Conservation (phyloP, 495 filamentous ascomycete species). For the Acidomyces sp. region DNA sequence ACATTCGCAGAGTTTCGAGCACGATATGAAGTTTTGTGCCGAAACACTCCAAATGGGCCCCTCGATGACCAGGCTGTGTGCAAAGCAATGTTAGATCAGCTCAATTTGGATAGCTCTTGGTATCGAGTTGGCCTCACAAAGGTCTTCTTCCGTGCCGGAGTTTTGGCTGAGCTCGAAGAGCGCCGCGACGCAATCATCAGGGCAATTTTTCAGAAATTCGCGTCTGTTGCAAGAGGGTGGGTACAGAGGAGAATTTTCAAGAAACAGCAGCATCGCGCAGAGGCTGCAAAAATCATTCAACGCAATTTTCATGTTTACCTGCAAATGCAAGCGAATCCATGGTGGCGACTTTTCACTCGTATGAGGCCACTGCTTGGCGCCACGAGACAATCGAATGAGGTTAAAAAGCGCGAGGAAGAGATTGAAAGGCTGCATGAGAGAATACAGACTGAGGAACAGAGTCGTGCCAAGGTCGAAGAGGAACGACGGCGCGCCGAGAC, state of each 20-base stretch:
- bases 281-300: slow-evolving; percentile 90
- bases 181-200: slow-evolving; percentile 82
- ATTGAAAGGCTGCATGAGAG: slow-evolving; percentile 74
- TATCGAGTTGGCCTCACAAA: slow-evolving; percentile 95
- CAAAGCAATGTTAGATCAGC: slow-evolving; percentile 76
- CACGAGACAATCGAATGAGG: slow-evolving; percentile 76
- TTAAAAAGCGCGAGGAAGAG: slow-evolving; percentile 86
- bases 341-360: slow-evolving; percentile 90
- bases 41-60: slow-evolving; percentile 77
- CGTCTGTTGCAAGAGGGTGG: slow-evolving; percentile 81
- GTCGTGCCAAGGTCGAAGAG: slow-evolving; percentile 74
- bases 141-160: slow-evolving; percentile 94
- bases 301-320: slow-evolving; percentile 82
- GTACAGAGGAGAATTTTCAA: slow-evolving; percentile 73
- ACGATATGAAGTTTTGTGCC: slow-evolving; percentile 92
- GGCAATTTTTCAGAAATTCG: slow-evolving; percentile 87
- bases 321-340: slow-evolving; percentile 77
- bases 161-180: slow-evolving; percentile 93
- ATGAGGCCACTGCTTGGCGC: slow-evolving; percentile 93
- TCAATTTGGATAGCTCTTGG: slow-evolving; percentile 67
- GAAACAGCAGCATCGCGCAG: slow-evolving; percentile 85
- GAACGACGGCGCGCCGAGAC: slow-evolving; percentile 76
- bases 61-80: slow-evolving; percentile 79
- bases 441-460: slow-evolving; percentile 51
- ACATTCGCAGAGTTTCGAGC: slow-evolving; percentile 88